Percentiles rank a stretch among this genome's conserved stretches.
phyloP scores from a whole-genome alignment of 2,329 filamentous ascomycete genomes.

The Coniella vitis region DNA sequence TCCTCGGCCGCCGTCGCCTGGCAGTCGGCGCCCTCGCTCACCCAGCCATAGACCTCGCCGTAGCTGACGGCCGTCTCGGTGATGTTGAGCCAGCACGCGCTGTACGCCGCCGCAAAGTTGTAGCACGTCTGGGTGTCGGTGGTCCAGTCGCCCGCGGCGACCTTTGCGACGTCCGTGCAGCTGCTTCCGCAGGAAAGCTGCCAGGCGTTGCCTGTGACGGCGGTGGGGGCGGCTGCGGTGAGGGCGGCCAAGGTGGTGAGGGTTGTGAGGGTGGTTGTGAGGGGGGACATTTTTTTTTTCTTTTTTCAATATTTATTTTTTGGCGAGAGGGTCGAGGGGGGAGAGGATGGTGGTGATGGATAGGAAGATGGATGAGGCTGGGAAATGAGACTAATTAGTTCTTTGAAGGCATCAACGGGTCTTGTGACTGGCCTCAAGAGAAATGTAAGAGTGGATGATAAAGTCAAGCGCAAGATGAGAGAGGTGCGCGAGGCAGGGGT shows the following conservation, averaged over 20 bases:
- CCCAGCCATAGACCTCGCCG: neutral
- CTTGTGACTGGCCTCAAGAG: no score
- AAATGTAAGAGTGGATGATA: no score
- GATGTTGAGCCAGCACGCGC: neutral
- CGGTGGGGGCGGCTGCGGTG: neutral
- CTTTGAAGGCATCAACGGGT: no score
- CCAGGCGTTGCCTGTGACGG: neutral
- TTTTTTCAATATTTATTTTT: no score
- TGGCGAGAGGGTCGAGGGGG: no score
- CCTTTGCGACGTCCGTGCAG: neutral
- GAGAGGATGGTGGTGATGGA: no score
- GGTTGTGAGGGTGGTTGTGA: neutral
- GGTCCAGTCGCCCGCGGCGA: neutral
- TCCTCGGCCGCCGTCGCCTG: neutral
- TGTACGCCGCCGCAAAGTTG: neutral
- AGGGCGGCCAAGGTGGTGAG: neutral
- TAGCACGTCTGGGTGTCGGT: neutral
- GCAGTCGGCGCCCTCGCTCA: neutral
- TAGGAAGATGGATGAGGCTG: no score
- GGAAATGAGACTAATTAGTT: no score
- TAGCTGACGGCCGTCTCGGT: neutral
- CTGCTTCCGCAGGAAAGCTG: neutral
- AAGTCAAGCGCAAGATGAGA: no score
- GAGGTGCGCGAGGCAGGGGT: no score
- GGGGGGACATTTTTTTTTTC: neutral